Conservation (phyloP, 129 eudicot genomes). For the Logfia minima region DNA sequence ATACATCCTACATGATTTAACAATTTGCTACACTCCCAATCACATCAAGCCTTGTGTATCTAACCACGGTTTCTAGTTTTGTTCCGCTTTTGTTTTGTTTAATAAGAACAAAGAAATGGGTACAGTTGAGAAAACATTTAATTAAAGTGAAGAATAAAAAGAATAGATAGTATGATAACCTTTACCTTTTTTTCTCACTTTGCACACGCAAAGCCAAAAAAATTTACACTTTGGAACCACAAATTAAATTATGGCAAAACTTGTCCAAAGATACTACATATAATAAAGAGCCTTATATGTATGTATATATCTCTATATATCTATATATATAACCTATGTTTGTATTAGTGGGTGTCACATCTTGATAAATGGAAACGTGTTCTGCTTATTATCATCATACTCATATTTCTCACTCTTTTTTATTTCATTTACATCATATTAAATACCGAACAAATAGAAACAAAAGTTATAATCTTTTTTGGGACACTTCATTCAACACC, state of each 20-base stretch:
- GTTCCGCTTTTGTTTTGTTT: neutral
- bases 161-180: constrained; percentile 20
- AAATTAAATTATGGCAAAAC: constrained; percentile 17
- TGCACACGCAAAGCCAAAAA: constrained; percentile 19
- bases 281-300: constrained; percentile 26
- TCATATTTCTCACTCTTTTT: neutral
- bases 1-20: no score
- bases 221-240: constrained; percentile 22
- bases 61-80: neutral
- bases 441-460: no score
- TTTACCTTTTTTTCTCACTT: constrained; percentile 23
- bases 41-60: neutral
- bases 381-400: neutral
- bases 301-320: no score
- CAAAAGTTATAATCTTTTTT: neutral
- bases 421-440: no score
- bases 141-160: neutral
- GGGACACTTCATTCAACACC: constrained; percentile 2
- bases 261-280: constrained; percentile 17
- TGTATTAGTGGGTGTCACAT: constrained; percentile 22
- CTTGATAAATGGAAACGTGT: constrained; percentile 3
- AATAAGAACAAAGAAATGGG: neutral
- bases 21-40: no score
- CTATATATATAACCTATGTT: neutral
- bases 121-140: constrained; percentile 7